Evolutionary conservation across 306 rosid species (phyloP), one percentile per base, ranked within the genome.

Genomic region (Corylus heterophylla): DNA sequence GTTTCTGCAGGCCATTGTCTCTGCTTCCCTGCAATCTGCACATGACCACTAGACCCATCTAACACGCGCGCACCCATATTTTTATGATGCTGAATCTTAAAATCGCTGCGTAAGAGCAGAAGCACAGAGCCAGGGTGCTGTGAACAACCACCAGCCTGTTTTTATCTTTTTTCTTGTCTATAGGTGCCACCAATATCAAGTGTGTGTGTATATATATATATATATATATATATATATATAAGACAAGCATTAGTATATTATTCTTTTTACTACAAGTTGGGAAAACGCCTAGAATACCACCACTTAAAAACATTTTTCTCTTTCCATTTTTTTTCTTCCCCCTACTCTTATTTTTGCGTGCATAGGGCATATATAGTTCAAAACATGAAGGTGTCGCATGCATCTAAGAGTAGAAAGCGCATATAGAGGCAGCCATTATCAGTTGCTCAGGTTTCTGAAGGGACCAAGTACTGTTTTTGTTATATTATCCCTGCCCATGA

Each of bases 21-120:
- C 75, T 68, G 77, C 77, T 85, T 72, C 82, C 62, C 56, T 84
- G 87, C 88, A 87, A 39, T 77, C 88, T 83, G 89, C 96, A 84
- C 96, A 80, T 86, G 89, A 82, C 63, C 76, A 18, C 87, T 54
- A 69, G 76, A 84, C 74, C 81, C 71, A 71, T 79, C 82, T 48
- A 76, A 76, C 59, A 75, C 75, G 25, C 25, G 81, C 86, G 20
- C 48, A 4, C 1, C 54, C 31, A 68, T 77, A 31, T 47, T 14
- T n/a, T 59, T 18, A 74, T 48, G 12, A 31, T 6, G 3, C 17
- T 49, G 49, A 76, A 62, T 79, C 64, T 78, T 39, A 72, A 73
- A 73, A 42, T 77, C 44, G 22, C 70, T 82, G 83, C 81, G 7
- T 29, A 67, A 76, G 79, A 63, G 59, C 76, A 67, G 64, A 17